phyloP scores from a whole-genome alignment of 371 early-diverging fungal genomes.

The Syncephalastrum racemosum region DNA sequence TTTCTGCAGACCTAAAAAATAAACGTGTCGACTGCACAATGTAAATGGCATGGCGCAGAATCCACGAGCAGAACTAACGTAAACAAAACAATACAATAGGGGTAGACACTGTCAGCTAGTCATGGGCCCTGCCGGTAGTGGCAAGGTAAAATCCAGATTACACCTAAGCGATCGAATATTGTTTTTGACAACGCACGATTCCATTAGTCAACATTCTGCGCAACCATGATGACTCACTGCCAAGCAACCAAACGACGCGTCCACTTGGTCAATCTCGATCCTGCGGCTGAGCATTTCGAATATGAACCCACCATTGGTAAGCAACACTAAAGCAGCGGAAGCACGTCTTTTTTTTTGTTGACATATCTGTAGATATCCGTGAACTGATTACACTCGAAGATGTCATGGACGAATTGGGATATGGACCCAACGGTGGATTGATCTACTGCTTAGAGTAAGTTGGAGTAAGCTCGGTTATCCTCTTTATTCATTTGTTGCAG shows the following conservation, averaged over 20 bases:
- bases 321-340: not conserved
- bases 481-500: conserved; percentile 20
- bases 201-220: conserved; percentile 90
- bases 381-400: conserved; percentile 97
- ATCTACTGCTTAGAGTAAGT: conserved; percentile 92
- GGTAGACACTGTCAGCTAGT: conserved; percentile 94
- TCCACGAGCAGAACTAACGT: too few species aligned
- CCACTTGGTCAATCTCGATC: conserved; percentile 97
- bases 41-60: too few species aligned
- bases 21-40: not conserved
- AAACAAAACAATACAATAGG: conserved; percentile 31
- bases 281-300: conserved; percentile 95
- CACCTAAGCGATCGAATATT: not conserved
- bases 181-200: not conserved
- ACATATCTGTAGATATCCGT: conserved; percentile 72
- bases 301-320: conserved; percentile 86
- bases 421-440: conserved; percentile 99
- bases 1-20: not conserved
- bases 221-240: conserved; percentile 91
- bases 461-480: not conserved
- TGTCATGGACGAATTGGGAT: conserved; percentile 96
- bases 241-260: conserved; percentile 79
- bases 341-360: not conserved
- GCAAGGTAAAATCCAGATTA: conserved; percentile 65
- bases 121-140: conserved; percentile 97